A percentile compares a stretch with the other conserved stretches of the same genome.
phyloP scores from a whole-genome alignment of 2,329 filamentous ascomycete species.

The Ophiostoma sp. region DNA sequence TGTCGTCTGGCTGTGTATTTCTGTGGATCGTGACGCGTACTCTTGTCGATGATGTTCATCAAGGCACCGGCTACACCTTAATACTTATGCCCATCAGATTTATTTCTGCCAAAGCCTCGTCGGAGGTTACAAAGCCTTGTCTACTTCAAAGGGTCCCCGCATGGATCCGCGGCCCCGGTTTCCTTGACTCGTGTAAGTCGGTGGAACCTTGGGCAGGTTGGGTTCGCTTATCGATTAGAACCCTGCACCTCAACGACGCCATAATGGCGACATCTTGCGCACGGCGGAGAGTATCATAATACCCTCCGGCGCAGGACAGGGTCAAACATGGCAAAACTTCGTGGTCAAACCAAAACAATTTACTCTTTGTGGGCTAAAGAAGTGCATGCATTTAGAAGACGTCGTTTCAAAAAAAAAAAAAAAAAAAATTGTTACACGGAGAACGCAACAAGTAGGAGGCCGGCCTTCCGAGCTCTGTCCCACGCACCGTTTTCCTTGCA shows the following conservation, averaged over 20 bases:
- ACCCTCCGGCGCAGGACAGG: conserved; percentile 19
- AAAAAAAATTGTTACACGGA: neutral
- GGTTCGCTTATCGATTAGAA: neutral
- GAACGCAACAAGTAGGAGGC: neutral
- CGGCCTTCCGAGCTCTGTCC: neutral
- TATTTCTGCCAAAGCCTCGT: neutral
- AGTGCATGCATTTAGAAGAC: neutral
- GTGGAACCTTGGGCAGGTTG: neutral
- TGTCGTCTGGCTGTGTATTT: neutral
- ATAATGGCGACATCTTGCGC: conserved; percentile 27
- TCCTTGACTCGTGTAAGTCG: neutral
- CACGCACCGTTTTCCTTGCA: neutral
- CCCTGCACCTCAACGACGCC: conserved; percentile 12
- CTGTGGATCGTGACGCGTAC: neutral
- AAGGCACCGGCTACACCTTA: neutral
- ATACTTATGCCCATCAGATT: neutral
- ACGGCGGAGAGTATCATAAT: conserved; percentile 28
- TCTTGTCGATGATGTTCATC: neutral
- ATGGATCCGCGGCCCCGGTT: neutral
- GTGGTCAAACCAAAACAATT: neutral
- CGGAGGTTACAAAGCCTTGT: neutral
- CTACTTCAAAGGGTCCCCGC: neutral
- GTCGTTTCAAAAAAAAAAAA: neutral
- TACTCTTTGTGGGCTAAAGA: neutral
- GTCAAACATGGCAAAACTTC: neutral